phyloP scores from a whole-genome alignment of 495 filamentous ascomycete species.

The Hypoxylon fuscum region DNA sequence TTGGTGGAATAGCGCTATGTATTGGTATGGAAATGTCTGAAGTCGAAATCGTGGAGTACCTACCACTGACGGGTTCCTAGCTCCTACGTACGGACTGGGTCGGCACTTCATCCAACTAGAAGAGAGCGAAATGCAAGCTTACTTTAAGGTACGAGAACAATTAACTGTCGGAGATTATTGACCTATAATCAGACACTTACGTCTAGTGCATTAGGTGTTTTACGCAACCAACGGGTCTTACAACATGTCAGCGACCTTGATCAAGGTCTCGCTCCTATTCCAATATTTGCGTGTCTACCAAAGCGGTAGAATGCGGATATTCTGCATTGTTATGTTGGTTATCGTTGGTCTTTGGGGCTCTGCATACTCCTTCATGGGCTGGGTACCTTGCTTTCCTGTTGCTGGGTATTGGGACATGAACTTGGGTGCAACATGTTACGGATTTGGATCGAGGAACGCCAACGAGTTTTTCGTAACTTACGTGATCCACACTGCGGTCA shows the following conservation, averaged over 20 bases:
- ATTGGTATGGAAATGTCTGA: conserved; percentile 28
- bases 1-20: conserved; percentile 38
- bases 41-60: neutral
- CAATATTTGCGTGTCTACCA: conserved; percentile 45
- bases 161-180: neutral
- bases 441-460: conserved; percentile 38
- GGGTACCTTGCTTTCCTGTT: conserved; percentile 40
- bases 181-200: neutral
- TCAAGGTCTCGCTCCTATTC: conserved; percentile 46
- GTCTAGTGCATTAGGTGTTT: conserved; percentile 22
- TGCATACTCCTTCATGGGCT: conserved; percentile 31
- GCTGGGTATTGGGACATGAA: conserved; percentile 40
- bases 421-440: conserved; percentile 38
- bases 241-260: conserved; percentile 38
- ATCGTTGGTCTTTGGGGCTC: conserved; percentile 39
- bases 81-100: conserved; percentile 22
- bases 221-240: conserved; percentile 37
- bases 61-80: neutral
- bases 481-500: conserved; percentile 40
- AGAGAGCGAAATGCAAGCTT: conserved; percentile 6
- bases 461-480: conserved; percentile 37
- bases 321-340: conserved; percentile 35
- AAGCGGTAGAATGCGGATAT: conserved; percentile 30
- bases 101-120: conserved; percentile 16
- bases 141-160: conserved; percentile 18